Conservation (phyloP, 805 yeast genomes). For the Spencermartinsiella europaea region DNA sequence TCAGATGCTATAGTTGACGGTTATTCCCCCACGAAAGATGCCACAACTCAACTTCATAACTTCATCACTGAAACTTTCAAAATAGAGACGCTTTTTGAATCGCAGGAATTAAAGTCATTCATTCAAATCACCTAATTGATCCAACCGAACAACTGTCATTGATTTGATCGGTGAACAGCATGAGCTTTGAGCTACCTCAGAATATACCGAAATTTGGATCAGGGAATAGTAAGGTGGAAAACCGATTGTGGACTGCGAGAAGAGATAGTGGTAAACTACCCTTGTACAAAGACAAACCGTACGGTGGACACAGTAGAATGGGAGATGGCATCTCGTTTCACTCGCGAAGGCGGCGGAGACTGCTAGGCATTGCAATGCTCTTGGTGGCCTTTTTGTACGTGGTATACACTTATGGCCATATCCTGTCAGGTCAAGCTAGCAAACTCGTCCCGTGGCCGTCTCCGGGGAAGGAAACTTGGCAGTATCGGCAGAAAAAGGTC, state of each 20-base stretch:
- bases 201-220: slow-evolving; percentile 14
- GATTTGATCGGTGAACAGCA: too few relatives aligned
- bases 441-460: slow-evolving; percentile 3
- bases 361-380: slow-evolving; percentile 43
- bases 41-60: too few relatives aligned
- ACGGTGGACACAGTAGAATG: slow-evolving; percentile 5
- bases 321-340: not conserved
- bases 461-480: slow-evolving; percentile 36
- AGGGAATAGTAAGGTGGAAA: slow-evolving; percentile 11
- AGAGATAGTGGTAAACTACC: slow-evolving; percentile 33
- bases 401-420: slow-evolving; percentile 32
- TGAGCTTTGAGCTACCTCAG: slow-evolving; percentile 15
- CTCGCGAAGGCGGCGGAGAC: slow-evolving; percentile 25
- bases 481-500: slow-evolving; percentile 49
- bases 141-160: too few relatives aligned
- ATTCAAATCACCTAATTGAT: too few relatives aligned
- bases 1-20: too few relatives aligned
- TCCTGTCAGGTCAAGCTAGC: slow-evolving; percentile 14
- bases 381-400: slow-evolving; percentile 39
- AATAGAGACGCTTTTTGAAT: too few relatives aligned
- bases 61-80: too few relatives aligned
- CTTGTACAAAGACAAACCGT: slow-evolving; percentile 51
- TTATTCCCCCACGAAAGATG: too few relatives aligned
- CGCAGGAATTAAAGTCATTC: too few relatives aligned
- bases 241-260: slow-evolving; percentile 15